A percentile compares a stretch with the other conserved stretches of the same genome.
Evolutionary conservation across 805 yeast species (phyloP).

Genomic region (Teunomyces aglyptinius): DNA sequence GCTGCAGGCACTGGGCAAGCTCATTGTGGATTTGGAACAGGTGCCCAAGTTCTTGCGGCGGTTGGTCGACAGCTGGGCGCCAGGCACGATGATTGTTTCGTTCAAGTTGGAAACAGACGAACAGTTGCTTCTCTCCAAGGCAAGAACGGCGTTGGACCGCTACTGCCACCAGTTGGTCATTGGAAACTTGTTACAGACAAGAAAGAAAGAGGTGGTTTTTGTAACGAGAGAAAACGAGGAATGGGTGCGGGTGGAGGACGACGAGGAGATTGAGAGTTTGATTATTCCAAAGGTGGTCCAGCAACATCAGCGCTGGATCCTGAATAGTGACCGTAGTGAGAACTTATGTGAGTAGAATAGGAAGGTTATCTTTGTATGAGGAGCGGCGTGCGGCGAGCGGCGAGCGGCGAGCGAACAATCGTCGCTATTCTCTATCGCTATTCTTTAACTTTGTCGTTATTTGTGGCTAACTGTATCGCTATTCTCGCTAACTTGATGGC

Average conservation of each 20-base stretch:
- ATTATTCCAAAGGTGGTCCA: conserved; percentile 76
- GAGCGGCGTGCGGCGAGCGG: too few relatives aligned
- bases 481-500: too few relatives aligned
- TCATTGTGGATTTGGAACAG: conserved; percentile 85
- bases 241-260: conserved; percentile 54
- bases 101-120: conserved; percentile 92
- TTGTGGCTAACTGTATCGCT: too few relatives aligned
- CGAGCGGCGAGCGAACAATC: too few relatives aligned
- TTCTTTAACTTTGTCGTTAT: too few relatives aligned
- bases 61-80: conserved; percentile 92
- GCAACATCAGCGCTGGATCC: conserved; percentile 62
- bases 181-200: conserved; percentile 86
- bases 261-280: conserved; percentile 66
- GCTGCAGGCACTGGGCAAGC: conserved; percentile 67
- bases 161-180: conserved; percentile 93
- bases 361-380: too few relatives aligned
- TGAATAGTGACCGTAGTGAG: too few relatives aligned
- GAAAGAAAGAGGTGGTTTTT: conserved; percentile 85
- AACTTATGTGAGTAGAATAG: too few relatives aligned
- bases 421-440: too few relatives aligned
- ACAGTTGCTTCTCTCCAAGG: conserved; percentile 66
- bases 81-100: conserved; percentile 88
- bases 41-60: conserved; percentile 92
- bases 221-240: conserved; percentile 51
- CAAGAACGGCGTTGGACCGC: conserved; percentile 73